These are phyloP conservation scores for Mallotus nudiflorus DNA, from an alignment of 345 rosid species.

Conservation along the genomic window DNA sequence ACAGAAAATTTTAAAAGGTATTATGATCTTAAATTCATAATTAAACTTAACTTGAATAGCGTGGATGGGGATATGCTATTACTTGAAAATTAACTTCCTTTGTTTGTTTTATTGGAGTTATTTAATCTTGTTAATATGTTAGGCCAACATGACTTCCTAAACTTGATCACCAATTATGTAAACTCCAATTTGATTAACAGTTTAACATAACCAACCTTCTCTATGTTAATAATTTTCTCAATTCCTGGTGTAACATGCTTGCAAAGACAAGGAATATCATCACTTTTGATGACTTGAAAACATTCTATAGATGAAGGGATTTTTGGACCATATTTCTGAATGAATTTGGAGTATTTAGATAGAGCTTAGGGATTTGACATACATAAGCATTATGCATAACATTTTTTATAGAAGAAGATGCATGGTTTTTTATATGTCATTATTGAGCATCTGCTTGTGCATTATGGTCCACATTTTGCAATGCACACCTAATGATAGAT, in stretches of 20 bases:
- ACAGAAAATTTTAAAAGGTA: not conserved
- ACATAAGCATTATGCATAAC: no score
- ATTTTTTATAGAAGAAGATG: no score
- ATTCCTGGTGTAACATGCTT: not conserved
- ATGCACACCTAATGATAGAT: no score
- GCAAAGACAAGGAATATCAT: not conserved
- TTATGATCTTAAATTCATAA: not conserved
- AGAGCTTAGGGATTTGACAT: not conserved
- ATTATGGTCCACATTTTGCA: no score
- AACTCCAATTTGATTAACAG: not conserved
- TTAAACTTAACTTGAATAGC: not conserved
- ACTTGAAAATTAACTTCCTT: slow-evolving; percentile 23
- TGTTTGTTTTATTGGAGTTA: slow-evolving; percentile 12
- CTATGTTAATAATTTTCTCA: slow-evolving; percentile 13
- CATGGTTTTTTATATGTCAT: no score
- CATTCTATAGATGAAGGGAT: slow-evolving; percentile 1
- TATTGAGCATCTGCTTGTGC: no score
- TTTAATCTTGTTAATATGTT: not conserved
- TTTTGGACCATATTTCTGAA: not conserved
- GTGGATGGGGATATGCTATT: not conserved
- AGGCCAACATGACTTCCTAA: not conserved
- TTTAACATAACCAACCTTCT: slow-evolving; percentile 8
- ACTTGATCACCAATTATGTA: not conserved
- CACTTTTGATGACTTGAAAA: not conserved
- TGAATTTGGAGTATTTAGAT: not conserved